Base-by-base conservation (phyloP, 2,329 filamentous ascomycete species). In the Talaromyces funiculosus region DNA sequence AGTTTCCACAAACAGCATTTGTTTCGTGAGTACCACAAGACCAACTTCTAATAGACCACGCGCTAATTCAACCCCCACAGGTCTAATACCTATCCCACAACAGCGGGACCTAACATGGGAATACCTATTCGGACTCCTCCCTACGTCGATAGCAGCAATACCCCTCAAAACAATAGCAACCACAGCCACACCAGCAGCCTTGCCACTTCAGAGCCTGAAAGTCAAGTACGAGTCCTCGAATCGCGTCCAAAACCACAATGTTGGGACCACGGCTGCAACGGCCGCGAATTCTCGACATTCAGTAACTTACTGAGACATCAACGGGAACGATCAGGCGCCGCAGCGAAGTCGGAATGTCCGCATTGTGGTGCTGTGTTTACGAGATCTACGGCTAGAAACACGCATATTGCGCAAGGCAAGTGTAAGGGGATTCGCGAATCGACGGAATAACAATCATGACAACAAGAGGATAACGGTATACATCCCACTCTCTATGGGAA, bases 221-320 rank as follows among this genome's bases (percentile, higher is more conserved):
- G 76, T 53, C 74, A 85, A 65, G 86, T 90, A 40, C 82, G 89
- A 62, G 85, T 92, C 16, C 82, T 92, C 18, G 88, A 89, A 72
- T 87, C 86, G 67, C 84, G 90, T 65, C 91, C 91, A n/a, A 96
- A 96, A 77, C 92, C 92, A 49, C 91, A 96, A 72, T 97, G 93
- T 75, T 97, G 90, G 90, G 93, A 97, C 63, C 93, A 97, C 71
- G 93, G 92, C 10, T 97, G 93, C 80, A 96, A 97, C 69, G 93
- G 93, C 20, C 87, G 92, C 31, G 90, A 96, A 70, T 97, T 97
- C 71, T 96, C 91, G 18, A 97, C 93, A 3, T 97, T 97, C 72
- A 96, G 92, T 83, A 97, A 97, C 72, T 83, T 97, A 3, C 80
- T 97, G 38, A 84, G 93, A 64, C 93, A 97, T 73, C 92, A 97